Conservation (phyloP, 805 yeast species). For the Candida easanensis region DNA sequence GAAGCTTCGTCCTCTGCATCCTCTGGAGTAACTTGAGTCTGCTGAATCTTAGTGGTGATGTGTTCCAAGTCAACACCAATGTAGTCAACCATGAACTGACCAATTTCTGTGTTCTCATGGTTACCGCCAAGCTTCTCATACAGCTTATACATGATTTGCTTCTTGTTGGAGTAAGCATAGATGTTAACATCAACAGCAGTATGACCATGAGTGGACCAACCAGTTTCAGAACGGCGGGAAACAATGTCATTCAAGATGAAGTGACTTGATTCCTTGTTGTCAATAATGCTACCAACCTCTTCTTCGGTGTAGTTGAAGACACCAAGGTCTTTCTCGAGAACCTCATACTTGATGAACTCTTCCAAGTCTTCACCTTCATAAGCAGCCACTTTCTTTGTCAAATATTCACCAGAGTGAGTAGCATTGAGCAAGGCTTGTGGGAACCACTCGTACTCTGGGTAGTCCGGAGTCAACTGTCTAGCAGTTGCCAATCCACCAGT, state of each 20-base stretch:
- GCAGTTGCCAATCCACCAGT: constrained; percentile 94
- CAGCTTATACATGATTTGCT: constrained; percentile 35
- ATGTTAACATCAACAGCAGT: constrained; percentile 95
- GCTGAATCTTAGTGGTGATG: constrained; percentile 48
- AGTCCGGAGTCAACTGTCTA: constrained; percentile 61
- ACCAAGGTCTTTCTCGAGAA: constrained; percentile 66
- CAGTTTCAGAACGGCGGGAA: constrained; percentile 79
- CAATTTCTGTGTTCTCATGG: constrained; percentile 85
- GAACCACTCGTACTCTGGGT: constrained; percentile 87
- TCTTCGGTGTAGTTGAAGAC: constrained; percentile 50
- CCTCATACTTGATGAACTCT: constrained; percentile 47
- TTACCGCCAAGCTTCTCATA: constrained; percentile 63
- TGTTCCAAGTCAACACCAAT: constrained; percentile 44
- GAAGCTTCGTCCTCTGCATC: not conserved
- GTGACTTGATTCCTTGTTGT: constrained; percentile 30
- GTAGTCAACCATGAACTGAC: constrained; percentile 60
- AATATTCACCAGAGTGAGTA: constrained; percentile 73
- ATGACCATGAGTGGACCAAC: constrained; percentile 98
- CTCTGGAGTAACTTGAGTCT: constrained; percentile 41
- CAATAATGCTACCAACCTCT: constrained; percentile 49
- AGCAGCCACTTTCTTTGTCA: constrained; percentile 44
- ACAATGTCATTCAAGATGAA: constrained; percentile 66
- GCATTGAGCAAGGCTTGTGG: constrained; percentile 74
- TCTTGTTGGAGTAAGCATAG: constrained; percentile 70
- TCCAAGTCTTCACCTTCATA: constrained; percentile 35